Evolutionary conservation across 371 early-diverging fungal genomes (phyloP).

Genomic region (Neoconidiobolus thromboides): DNA sequence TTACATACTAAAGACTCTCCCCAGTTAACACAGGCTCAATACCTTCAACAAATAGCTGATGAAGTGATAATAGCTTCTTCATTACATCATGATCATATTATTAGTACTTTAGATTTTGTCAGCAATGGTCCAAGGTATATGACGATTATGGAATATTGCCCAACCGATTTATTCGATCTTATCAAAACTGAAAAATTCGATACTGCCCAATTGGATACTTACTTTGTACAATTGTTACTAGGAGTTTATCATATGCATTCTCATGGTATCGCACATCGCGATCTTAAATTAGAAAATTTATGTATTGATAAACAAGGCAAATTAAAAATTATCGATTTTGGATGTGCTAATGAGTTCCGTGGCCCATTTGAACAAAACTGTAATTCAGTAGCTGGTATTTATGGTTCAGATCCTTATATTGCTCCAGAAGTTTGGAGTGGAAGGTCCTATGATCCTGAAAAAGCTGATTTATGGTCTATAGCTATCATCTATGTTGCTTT

Average conservation of each 20-base stretch:
- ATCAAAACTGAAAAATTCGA: conserved; percentile 47
- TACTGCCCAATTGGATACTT: conserved; percentile 40
- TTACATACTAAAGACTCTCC: conserved; percentile 27
- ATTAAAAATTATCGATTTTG: conserved; percentile 81
- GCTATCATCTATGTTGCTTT: conserved; percentile 48
- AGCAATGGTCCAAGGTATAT: conserved; percentile 27
- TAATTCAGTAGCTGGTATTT: conserved; percentile 40
- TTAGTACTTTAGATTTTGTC: conserved; percentile 67
- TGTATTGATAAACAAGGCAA: conserved; percentile 58
- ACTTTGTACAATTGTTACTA: conserved; percentile 49
- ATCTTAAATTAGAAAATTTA: conserved; percentile 76
- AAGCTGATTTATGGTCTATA: conserved; percentile 64
- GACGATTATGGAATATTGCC: conserved; percentile 66
- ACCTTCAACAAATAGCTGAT: conserved; percentile 57
- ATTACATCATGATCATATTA: conserved; percentile 67
- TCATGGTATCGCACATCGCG: conserved; percentile 67
- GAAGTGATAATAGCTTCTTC: conserved; percentile 70
- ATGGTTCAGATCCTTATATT: conserved; percentile 80
- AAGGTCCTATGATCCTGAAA: conserved; percentile 57
- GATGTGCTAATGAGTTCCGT: conserved; percentile 40
- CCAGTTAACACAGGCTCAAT: conserved; percentile 10
- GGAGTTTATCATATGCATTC: conserved; percentile 52
- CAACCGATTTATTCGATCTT: conserved; percentile 49
- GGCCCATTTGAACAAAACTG: conserved; percentile 56
- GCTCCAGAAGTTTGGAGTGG: conserved; percentile 58